These are phyloP conservation scores for Mycena amicta DNA, from an alignment of 768 basidiomycete genomes.

Conservation along the genomic window DNA sequence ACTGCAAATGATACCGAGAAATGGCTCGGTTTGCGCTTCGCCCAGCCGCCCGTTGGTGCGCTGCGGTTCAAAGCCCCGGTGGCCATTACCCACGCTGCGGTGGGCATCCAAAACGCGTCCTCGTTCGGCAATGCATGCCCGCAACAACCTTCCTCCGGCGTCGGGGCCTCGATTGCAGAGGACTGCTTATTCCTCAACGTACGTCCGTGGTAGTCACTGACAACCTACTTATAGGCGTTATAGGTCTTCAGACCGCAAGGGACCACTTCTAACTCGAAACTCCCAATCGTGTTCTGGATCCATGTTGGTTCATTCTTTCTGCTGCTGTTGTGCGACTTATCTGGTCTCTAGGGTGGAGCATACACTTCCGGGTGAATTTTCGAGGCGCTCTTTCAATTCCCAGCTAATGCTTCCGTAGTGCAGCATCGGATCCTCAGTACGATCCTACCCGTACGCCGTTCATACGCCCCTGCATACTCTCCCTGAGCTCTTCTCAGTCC, in stretches of 20 bases:
- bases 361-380: conserved; percentile 33
- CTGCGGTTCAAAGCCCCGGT: conserved; percentile 62
- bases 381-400: background rate
- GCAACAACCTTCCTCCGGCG: conserved; percentile 37
- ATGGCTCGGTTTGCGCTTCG: conserved; percentile 67
- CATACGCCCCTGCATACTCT: too few species aligned
- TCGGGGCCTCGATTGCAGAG: conserved; percentile 51
- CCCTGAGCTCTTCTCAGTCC: conserved; percentile 35
- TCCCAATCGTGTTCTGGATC: conserved; percentile 43
- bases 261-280: conserved; percentile 27
- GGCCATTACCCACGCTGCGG: conserved; percentile 35
- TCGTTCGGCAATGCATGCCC: conserved; percentile 59
- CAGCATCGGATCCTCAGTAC: conserved; percentile 42
- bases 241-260: conserved; percentile 41
- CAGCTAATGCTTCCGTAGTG: conserved; percentile 31
- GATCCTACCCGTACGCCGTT: conserved; percentile 49
- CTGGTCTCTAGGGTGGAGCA: conserved; percentile 45
- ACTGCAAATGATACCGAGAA: conserved; percentile 49
- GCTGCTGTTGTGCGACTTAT: background rate
- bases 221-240: background rate
- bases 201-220: background rate
- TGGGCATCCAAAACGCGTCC: conserved; percentile 43
- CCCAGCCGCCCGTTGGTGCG: conserved; percentile 54
- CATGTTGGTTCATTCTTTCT: conserved; percentile 29
- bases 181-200: conserved; percentile 62